Evolutionary conservation across 1,284 basidiomycete species (phyloP), one percentile per base, ranked within the genome.

Genomic region (Boletellus deceptivus): DNA sequence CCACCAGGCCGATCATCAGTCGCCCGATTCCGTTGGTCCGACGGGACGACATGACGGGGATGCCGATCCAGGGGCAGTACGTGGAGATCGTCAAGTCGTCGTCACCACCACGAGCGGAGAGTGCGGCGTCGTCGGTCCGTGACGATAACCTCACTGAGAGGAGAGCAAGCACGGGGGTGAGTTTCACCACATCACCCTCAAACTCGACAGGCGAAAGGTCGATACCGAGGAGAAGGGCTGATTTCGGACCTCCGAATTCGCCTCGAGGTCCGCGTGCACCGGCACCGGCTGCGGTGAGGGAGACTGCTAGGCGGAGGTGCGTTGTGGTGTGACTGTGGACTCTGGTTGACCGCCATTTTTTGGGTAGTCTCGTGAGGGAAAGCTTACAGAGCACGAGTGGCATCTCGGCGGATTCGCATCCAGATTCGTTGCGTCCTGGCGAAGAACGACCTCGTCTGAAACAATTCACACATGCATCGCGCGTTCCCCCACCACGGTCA

Each of bases 391-490:
- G 69, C 48, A 58, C 55, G 17, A 72, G 68, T 51, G 72, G 60
- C n/a, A 49, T 67, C 34, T 75, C 75, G 2, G 63, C 65, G 29
- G 61, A 66, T 44, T 69, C 67, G 17, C 64, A 59, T 33, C 58
- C 63, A 1, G 69, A 69, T 27, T 64, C 65, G 25, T 42, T 65
- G 29, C 58, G 65, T 7, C 61, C 67, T 6, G 52, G 56, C 8
- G 62, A 60, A 36, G 59, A 71, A 17, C 75, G 78, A 16, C 82
- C 86, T 36, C 77, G 84, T 25, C 67, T 91, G n/a, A 86, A 89
- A 27, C 84, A 83, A 36, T 89, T 91, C 62, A 87, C 82, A 6
- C 80, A 79, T 57, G 80, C 83, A 22, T 75, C 77, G 27, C 79
- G 82, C n/a, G 84, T 87, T 20, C 84, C 84, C 31, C 72, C 79